Conservation (phyloP, 768 basidiomycete genomes). For the Pulveroboletus ravenelii region DNA sequence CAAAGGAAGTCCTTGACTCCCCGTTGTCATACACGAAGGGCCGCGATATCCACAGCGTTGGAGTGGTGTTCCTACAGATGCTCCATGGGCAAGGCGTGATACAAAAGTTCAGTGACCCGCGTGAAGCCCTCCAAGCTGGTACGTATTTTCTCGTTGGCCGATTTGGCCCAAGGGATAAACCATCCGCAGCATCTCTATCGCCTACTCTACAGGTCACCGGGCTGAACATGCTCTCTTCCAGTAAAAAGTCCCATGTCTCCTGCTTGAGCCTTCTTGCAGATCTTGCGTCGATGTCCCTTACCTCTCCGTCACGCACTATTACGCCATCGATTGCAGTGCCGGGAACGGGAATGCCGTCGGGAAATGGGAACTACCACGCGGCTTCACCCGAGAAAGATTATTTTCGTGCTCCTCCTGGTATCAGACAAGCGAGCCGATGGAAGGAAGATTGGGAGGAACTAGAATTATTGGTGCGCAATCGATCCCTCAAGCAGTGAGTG, state of each 20-base stretch:
- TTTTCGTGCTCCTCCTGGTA: constrained; percentile 37
- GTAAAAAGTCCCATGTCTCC: constrained; percentile 53
- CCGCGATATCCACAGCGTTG: constrained; percentile 80
- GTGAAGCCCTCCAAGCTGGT: constrained; percentile 57
- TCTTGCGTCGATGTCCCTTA: constrained; percentile 42
- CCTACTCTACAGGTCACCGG: constrained; percentile 47
- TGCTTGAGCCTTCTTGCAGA: constrained; percentile 57
- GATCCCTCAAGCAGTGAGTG: background rate
- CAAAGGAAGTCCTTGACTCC: constrained; percentile 74
- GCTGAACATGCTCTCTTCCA: constrained; percentile 53
- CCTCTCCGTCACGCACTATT: constrained; percentile 13
- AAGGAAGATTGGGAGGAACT: constrained; percentile 94
- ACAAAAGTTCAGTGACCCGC: constrained; percentile 47
- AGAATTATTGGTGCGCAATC: constrained; percentile 59
- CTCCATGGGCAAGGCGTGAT: constrained; percentile 71
- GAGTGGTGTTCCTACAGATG: constrained; percentile 81
- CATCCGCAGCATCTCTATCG: constrained; percentile 48
- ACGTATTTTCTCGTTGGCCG: constrained; percentile 2
- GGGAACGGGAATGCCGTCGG: constrained; percentile 47
- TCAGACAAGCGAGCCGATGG: constrained; percentile 71
- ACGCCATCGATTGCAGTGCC: constrained; percentile 19
- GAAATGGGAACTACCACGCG: constrained; percentile 29
- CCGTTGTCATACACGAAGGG: constrained; percentile 71
- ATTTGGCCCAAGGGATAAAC: background rate
- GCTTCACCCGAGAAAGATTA: constrained; percentile 69